Conservation (phyloP, 805 yeast species). For the Wickerhamomyces queroliae region DNA sequence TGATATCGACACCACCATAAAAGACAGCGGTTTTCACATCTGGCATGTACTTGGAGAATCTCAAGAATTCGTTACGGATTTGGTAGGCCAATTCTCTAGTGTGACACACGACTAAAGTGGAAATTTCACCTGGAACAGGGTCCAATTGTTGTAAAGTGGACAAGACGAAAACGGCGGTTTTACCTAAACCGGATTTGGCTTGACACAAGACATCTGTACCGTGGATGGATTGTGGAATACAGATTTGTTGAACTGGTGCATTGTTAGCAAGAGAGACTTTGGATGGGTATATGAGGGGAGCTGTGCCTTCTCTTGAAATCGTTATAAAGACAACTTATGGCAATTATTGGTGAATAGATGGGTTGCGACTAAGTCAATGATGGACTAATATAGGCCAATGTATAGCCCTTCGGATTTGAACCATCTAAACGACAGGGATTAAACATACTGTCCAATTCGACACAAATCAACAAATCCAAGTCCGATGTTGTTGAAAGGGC, state of each 20-base stretch:
- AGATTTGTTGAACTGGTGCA: constrained; percentile 82
- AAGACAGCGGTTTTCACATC: constrained; percentile 95
- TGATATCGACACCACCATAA: constrained; percentile 90
- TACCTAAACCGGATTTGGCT: constrained; percentile 99
- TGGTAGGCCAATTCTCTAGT: constrained; percentile 99
- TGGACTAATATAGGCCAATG: no score
- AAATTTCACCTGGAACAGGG: constrained; percentile 94
- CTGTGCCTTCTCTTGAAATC: not conserved
- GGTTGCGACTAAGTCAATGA: no score
- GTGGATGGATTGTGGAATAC: constrained; percentile 95
- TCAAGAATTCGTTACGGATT: constrained; percentile 93
- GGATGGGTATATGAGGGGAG: no score
- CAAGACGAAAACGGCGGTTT: constrained; percentile 95
- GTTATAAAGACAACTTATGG: no score
- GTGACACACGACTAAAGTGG: constrained; percentile 93
- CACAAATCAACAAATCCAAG: no score
- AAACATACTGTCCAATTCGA: no score
- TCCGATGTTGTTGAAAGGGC: no score
- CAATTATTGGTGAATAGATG: no score
- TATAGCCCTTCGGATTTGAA: no score
- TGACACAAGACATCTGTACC: constrained; percentile 98
- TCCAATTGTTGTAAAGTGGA: constrained; percentile 96
- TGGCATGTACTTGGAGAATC: constrained; percentile 98
- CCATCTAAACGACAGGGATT: no score
- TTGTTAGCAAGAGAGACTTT: constrained; percentile 8